Percentiles rank a stretch among this genome's conserved stretches.
phyloP scores from a whole-genome alignment of 2,329 filamentous ascomycete genomes.

The Ciborinia camelliae region DNA sequence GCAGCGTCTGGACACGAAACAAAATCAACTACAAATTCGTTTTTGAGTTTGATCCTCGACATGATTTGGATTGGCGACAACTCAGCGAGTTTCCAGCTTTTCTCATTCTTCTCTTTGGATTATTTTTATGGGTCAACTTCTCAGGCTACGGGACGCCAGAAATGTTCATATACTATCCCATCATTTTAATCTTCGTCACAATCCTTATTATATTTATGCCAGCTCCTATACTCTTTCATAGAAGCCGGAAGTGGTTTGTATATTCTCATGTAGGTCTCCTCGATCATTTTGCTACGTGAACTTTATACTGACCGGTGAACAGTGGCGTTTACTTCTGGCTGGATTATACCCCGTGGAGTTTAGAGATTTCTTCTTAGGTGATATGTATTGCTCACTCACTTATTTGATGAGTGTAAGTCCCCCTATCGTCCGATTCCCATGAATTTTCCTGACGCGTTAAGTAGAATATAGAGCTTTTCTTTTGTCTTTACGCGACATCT shows the following conservation, averaged over 20 bases:
- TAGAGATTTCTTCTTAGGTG: constrained; percentile 93
- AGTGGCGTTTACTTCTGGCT: constrained; percentile 83
- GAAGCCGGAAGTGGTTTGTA: constrained; percentile 78
- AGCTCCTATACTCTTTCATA: constrained; percentile 67
- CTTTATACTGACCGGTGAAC: constrained; percentile 34
- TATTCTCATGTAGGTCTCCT: constrained; percentile 72
- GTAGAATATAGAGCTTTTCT: constrained; percentile 87
- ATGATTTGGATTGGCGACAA: constrained; percentile 86
- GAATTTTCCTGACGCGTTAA: constrained; percentile 28
- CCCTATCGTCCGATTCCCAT: no score
- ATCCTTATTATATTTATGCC: constrained; percentile 72
- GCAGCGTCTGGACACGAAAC: constrained; percentile 73
- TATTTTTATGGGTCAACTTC: constrained; percentile 91
- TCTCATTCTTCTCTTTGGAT: constrained; percentile 71
- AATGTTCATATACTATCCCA: constrained; percentile 83
- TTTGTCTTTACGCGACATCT: constrained; percentile 79
- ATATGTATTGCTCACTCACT: constrained; percentile 95
- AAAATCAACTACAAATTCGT: constrained; percentile 97
- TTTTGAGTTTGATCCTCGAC: constrained; percentile 89
- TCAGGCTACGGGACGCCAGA: constrained; percentile 59
- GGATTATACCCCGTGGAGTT: constrained; percentile 94
- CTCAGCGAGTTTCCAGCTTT: constrained; percentile 82
- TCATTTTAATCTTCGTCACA: constrained; percentile 71
- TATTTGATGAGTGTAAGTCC: constrained; percentile 78
- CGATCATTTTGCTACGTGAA: background rate